Conservation (phyloP, 2,329 filamentous ascomycete genomes). For the Ambrosiella cleistominuta region DNA sequence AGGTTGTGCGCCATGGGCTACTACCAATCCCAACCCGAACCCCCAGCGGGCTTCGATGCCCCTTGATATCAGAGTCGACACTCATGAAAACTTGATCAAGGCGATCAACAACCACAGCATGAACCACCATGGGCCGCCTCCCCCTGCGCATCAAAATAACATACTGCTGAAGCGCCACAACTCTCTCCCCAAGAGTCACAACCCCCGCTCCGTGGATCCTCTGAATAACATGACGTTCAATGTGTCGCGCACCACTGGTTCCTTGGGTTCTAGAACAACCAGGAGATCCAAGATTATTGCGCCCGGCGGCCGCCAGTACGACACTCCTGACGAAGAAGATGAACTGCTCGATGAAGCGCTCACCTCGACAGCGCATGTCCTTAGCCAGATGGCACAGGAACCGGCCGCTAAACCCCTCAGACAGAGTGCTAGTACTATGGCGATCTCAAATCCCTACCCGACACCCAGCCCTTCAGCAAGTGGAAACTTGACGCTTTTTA, state of each 20-base stretch:
- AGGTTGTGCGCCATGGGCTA: conserved; percentile 72
- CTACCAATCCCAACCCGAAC: conserved; percentile 1
- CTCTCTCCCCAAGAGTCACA: conserved; percentile 41
- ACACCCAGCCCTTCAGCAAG: conserved; percentile 65
- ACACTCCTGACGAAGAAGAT: conserved; percentile 90
- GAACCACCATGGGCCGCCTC: conserved; percentile 31
- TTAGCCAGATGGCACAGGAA: conserved; percentile 48
- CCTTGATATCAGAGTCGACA: conserved; percentile 45
- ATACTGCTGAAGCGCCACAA: conserved; percentile 46
- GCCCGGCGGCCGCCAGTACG: conserved; percentile 68
- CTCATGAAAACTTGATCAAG: conserved; percentile 43
- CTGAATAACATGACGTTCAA: conserved; percentile 37
- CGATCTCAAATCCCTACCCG: conserved; percentile 43
- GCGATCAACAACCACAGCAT: conserved; percentile 34
- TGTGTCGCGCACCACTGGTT: conserved; percentile 27
- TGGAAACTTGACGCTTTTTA: conserved; percentile 58
- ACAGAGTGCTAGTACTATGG: conserved; percentile 48
- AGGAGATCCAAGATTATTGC: conserved; percentile 53
- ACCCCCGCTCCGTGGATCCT: conserved; percentile 47
- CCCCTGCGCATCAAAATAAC: conserved; percentile 30
- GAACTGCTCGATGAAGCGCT: conserved; percentile 85
- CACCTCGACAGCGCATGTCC: conserved; percentile 56
- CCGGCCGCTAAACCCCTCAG: conserved; percentile 27
- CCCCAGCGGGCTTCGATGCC: conserved; percentile 65
- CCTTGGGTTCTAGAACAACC: conserved; percentile 25